Conservation (phyloP, 345 rosid species). For the Eucalyptus cloeziana region DNA sequence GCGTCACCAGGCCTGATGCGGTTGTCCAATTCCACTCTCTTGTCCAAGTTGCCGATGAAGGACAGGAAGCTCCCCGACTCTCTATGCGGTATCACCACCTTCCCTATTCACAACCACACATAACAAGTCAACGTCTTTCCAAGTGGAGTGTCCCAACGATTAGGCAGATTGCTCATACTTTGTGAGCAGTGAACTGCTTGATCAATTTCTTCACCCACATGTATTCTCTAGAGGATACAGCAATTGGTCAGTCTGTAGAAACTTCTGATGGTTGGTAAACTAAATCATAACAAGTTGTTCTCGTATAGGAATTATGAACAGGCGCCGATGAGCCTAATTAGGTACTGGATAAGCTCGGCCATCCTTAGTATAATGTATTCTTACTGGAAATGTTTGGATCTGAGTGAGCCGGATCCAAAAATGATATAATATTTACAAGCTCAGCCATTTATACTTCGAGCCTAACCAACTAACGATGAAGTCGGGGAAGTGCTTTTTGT, state of each 20-base stretch:
- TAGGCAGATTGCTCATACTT: background rate
- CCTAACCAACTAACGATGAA: background rate
- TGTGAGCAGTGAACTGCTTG: background rate
- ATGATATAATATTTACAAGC: background rate
- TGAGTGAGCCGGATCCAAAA: background rate
- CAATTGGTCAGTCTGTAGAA: background rate
- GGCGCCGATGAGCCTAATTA: background rate
- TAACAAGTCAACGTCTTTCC: background rate
- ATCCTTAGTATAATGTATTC: background rate
- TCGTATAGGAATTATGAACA: background rate
- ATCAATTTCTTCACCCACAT: background rate
- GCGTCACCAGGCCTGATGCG: constrained; percentile 21
- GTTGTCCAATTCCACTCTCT: constrained; percentile 30
- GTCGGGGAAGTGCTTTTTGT: background rate
- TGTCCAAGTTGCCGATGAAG: constrained; percentile 27
- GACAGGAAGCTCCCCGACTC: constrained; percentile 31
- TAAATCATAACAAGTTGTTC: background rate
- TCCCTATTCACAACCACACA: constrained; percentile 11
- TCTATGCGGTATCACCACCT: constrained; percentile 24
- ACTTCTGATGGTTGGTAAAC: background rate
- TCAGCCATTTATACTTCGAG: background rate
- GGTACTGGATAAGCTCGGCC: background rate
- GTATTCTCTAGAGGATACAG: background rate
- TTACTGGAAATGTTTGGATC: background rate
- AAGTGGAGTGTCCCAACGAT: background rate